Evolutionary conservation across 352 stramenopile genomes (phyloP).

Genomic region (Globisporangium middletonii): DNA sequence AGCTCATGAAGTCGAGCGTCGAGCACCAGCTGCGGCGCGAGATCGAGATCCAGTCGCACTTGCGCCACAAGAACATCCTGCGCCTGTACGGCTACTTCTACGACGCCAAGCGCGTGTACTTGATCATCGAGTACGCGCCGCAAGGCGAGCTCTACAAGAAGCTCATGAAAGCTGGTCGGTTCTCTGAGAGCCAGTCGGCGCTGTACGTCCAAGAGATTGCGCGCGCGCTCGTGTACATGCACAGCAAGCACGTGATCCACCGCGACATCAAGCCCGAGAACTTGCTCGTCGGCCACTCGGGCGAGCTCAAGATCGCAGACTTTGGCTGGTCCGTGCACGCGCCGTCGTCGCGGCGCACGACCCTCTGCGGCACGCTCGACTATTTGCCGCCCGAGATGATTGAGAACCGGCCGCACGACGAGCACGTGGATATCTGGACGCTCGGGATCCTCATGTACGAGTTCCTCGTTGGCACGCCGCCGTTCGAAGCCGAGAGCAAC

Average conservation of each 20-base stretch:
- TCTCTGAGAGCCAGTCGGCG: constrained; percentile 91
- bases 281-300: constrained; percentile 91
- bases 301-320: constrained; percentile 99
- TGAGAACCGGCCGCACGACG: constrained; percentile 96
- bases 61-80: constrained; percentile 97
- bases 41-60: constrained; percentile 99
- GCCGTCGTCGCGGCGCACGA: constrained; percentile 94
- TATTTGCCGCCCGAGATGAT: constrained; percentile 99
- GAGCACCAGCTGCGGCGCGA: constrained; percentile 98
- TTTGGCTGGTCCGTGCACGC: constrained; percentile 99
- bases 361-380: constrained; percentile 98
- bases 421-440: constrained; percentile 97
- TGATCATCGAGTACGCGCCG: constrained; percentile 99
- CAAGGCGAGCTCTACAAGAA: constrained; percentile 99
- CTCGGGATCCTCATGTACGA: constrained; percentile 99
- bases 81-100: constrained; percentile 99
- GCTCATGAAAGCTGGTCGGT: constrained; percentile 87
- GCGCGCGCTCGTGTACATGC: constrained; percentile 95
- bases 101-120: constrained; percentile 97
- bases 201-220: constrained; percentile 95
- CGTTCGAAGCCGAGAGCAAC: constrained; percentile 97
- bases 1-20: constrained; percentile 96
- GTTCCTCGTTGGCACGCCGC: constrained; percentile 95
- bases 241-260: constrained; percentile 99
- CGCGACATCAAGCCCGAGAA: constrained; percentile 99